Evolutionary conservation across 495 filamentous ascomycete species (phyloP).

Genomic region (Penicillium bialowiezense): DNA sequence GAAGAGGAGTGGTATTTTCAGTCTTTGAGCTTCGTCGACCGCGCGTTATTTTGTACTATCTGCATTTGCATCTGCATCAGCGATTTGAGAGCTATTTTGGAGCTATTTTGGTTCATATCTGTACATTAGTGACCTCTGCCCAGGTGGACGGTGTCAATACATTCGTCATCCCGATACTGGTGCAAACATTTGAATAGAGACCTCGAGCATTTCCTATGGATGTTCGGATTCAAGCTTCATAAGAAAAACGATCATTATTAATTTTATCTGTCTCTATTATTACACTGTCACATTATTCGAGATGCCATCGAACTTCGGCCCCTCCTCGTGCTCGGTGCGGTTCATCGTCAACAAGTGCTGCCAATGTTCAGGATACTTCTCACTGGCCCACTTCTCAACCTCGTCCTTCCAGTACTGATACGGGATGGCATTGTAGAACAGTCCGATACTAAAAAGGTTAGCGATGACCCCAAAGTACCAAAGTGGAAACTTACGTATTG

Average conservation of each 20-base stretch:
- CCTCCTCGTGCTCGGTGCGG: conserved; percentile 39
- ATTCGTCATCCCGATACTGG: too few relatives aligned
- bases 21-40: conserved; percentile 46
- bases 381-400: conserved; percentile 68
- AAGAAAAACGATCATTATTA: too few relatives aligned
- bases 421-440: conserved; percentile 69
- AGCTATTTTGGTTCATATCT: background rate
- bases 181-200: too few relatives aligned
- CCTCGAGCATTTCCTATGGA: too few relatives aligned
- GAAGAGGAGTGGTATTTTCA: conserved; percentile 78
- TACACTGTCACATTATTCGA: conserved; percentile 28
- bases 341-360: conserved; percentile 43
- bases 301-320: conserved; percentile 34
- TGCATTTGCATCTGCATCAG: background rate
- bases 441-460: conserved; percentile 54
- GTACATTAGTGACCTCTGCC: too few relatives aligned
- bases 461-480: conserved; percentile 4
- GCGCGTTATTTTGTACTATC: background rate
- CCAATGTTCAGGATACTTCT: conserved; percentile 68
- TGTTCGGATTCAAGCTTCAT: too few relatives aligned
- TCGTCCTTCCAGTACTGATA: conserved; percentile 57
- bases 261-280: too few relatives aligned
- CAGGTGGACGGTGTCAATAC: too few relatives aligned
- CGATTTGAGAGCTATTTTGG: background rate
- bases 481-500: conserved; percentile 62